phyloP scores from a whole-genome alignment of 2,329 filamentous ascomycete genomes.

The Blastomyces percursus region DNA sequence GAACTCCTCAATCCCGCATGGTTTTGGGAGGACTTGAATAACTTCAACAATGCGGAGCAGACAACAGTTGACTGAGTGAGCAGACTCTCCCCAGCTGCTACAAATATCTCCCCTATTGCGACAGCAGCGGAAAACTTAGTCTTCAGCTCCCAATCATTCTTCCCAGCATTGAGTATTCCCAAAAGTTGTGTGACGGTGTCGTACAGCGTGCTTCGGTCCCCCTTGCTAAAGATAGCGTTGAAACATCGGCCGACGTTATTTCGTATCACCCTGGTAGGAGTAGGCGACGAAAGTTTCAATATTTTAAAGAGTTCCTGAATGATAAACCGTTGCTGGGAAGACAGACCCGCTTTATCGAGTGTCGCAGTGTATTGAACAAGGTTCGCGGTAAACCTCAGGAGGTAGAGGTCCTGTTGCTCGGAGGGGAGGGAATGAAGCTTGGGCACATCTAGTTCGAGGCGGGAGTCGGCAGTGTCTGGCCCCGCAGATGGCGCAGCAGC shows the following conservation, averaged over 20 bases:
- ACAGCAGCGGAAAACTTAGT: constrained; percentile 78
- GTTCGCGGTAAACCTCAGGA: constrained; percentile 77
- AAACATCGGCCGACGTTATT: constrained; percentile 82
- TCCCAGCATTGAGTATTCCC: constrained; percentile 59
- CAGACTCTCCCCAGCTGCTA: constrained; percentile 84
- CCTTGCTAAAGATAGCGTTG: constrained; percentile 67
- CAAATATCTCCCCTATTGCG: constrained; percentile 81
- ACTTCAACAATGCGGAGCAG: constrained; percentile 60
- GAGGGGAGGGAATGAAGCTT: constrained; percentile 82
- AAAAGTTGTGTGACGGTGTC: constrained; percentile 89
- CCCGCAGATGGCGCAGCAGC: constrained; percentile 24
- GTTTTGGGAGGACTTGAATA: constrained; percentile 65
- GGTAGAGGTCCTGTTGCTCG: constrained; percentile 91
- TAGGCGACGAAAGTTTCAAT: constrained; percentile 67
- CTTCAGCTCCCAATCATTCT: constrained; percentile 65
- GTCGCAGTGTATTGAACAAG: constrained; percentile 66
- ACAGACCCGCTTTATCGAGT: constrained; percentile 68
- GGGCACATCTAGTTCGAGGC: constrained; percentile 65
- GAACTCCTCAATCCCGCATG: constrained; percentile 75
- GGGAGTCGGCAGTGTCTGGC: constrained; percentile 26
- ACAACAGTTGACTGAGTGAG: constrained; percentile 70
- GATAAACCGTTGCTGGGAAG: constrained; percentile 77
- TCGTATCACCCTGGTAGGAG: constrained; percentile 76
- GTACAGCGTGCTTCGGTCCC: constrained; percentile 83
- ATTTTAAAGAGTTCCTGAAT: constrained; percentile 94